Evolutionary conservation across 1,284 basidiomycete genomes (phyloP).

Genomic region (Meripilus lineatus): DNA sequence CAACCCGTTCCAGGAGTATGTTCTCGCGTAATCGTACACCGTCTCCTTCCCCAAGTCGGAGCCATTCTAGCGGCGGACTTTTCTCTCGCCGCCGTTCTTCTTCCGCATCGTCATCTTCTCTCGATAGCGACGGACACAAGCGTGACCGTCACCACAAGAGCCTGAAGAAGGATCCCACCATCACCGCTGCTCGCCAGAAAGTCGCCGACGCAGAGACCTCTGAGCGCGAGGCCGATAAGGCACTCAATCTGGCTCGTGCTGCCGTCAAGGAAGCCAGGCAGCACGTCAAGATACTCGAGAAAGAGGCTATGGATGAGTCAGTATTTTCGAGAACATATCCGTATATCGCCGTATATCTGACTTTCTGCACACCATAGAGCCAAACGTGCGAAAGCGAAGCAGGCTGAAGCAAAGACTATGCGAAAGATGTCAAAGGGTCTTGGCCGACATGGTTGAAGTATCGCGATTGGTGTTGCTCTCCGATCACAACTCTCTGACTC

Average conservation of each 20-base stretch:
- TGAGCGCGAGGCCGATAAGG: slow-evolving; percentile 51
- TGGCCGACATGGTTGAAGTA: slow-evolving; percentile 47
- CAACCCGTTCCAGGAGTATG: slow-evolving; percentile 14
- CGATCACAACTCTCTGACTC: too few relatives aligned
- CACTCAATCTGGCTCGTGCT: slow-evolving; percentile 40
- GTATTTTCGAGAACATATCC: slow-evolving; percentile 18
- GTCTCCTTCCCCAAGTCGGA: slow-evolving; percentile 6
- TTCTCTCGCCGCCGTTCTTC: slow-evolving; percentile 25
- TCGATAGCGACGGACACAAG: slow-evolving; percentile 9
- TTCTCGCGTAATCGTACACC: slow-evolving; percentile 15
- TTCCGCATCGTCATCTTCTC: slow-evolving; percentile 21
- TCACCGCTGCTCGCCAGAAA: slow-evolving; percentile 47
- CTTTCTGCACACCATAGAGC: slow-evolving; percentile 34
- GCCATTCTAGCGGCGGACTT: slow-evolving; percentile 19
- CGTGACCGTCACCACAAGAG: background rate
- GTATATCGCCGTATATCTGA: slow-evolving; percentile 1
- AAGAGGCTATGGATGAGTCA: slow-evolving; percentile 53
- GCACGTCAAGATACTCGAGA: slow-evolving; percentile 48
- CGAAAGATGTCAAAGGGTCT: slow-evolving; percentile 49
- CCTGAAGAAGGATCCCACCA: slow-evolving; percentile 41
- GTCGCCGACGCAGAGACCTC: slow-evolving; percentile 49
- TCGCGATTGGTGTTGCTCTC: too few relatives aligned
- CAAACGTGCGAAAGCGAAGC: slow-evolving; percentile 51
- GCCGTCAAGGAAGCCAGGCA: slow-evolving; percentile 47
- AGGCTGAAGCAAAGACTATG: slow-evolving; percentile 52